Percentiles rank a stretch among this genome's conserved stretches.
These are phyloP conservation scores for Ilyonectria mors-panacis DNA, from an alignment of 2,329 filamentous ascomycete species.

Conservation along the genomic window DNA sequence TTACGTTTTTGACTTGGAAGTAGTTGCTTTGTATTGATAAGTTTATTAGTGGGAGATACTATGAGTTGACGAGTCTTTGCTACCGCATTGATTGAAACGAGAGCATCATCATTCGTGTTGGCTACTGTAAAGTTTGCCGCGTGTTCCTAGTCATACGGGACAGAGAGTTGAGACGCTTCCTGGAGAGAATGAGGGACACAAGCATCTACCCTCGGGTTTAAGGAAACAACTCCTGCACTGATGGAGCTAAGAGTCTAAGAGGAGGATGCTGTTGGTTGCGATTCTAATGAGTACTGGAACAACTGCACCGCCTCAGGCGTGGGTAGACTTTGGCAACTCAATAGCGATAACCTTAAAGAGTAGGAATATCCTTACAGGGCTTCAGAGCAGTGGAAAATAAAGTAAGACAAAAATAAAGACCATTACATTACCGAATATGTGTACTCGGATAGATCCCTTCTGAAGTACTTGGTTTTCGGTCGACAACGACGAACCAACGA, in stretches of 20 bases:
- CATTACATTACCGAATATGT: too few relatives aligned
- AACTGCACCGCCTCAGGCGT: too few relatives aligned
- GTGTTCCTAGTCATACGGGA: neutral
- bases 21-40: constrained; percentile 43
- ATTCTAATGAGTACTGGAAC: too few relatives aligned
- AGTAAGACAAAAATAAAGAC: too few relatives aligned
- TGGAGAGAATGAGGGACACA: neutral
- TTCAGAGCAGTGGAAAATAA: too few relatives aligned
- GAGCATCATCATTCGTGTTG: constrained; percentile 14
- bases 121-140: neutral
- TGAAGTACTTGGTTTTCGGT: neutral
- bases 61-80: constrained; percentile 25
- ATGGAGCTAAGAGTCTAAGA: neutral
- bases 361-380: too few relatives aligned
- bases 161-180: neutral
- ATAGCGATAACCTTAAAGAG: too few relatives aligned
- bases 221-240: neutral
- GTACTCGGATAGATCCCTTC: neutral
- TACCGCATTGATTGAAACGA: constrained; percentile 34
- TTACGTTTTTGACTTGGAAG: constrained; percentile 31
- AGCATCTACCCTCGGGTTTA: too few relatives aligned
- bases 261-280: neutral
- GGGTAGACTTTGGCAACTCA: too few relatives aligned
- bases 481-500: too few relatives aligned
- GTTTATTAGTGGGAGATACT: constrained; percentile 28